Conservation (phyloP, 768 basidiomycete species). For the Tephrocybe sp. region DNA sequence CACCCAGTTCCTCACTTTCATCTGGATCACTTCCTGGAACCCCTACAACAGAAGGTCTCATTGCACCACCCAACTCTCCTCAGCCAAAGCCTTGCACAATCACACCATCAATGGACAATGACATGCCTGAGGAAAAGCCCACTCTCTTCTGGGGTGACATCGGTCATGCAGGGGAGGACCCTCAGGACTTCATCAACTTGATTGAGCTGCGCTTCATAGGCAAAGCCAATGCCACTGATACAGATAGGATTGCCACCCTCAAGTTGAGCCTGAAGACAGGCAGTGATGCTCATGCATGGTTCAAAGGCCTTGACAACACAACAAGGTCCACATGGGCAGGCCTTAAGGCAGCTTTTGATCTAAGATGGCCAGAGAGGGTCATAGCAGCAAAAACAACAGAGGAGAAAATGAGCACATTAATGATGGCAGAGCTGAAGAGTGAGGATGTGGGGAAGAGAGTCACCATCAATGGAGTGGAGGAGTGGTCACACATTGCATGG, state of each 20-base stretch:
- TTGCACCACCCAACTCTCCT: neutral
- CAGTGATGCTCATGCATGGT: slow-evolving; percentile 16
- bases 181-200: slow-evolving; percentile 21
- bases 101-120: neutral
- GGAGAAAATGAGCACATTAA: slow-evolving; percentile 7
- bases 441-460: slow-evolving; percentile 18
- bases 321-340: slow-evolving; percentile 15
- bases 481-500: slow-evolving; percentile 22
- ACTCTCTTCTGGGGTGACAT: slow-evolving; percentile 8
- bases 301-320: neutral
- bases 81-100: neutral
- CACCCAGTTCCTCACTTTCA: neutral
- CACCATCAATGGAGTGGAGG: slow-evolving; percentile 17
- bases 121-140: neutral
- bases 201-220: slow-evolving; percentile 9
- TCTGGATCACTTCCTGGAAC: neutral
- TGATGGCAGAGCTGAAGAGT: slow-evolving; percentile 8
- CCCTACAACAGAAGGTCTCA: neutral
- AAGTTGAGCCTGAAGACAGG: slow-evolving; percentile 12
- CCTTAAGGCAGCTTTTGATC: slow-evolving; percentile 13
- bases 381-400: slow-evolving; percentile 10
- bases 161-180: slow-evolving; percentile 8
- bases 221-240: slow-evolving; percentile 1
- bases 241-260: slow-evolving; percentile 10
- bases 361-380: slow-evolving; percentile 17